phyloP scores from a whole-genome alignment of 2,329 filamentous ascomycete species.

The Penicillium concentricum region DNA sequence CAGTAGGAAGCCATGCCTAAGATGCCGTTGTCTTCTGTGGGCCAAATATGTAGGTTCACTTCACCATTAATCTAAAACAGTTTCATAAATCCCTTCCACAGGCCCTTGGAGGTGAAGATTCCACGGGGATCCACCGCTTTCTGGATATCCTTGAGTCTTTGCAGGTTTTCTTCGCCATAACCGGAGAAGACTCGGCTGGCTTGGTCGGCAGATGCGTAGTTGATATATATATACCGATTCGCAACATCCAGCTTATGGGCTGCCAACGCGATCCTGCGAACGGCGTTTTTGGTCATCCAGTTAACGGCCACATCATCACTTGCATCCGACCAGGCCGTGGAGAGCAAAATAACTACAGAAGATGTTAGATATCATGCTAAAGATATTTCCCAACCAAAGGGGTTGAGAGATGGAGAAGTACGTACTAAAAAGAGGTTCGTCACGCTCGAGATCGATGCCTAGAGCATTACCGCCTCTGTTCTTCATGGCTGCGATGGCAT shows the following conservation, averaged over 20 bases:
- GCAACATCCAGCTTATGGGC: constrained; percentile 25
- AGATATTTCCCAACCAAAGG: too few species aligned
- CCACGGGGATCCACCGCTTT: constrained; percentile 39
- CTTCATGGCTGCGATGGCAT: constrained; percentile 16
- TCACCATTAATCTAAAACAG: background rate
- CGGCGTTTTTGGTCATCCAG: constrained; percentile 11
- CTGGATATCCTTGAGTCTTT: constrained; percentile 32
- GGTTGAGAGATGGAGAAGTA: background rate
- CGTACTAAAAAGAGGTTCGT: constrained; percentile 15
- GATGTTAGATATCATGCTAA: background rate
- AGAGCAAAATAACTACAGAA: constrained; percentile 12
- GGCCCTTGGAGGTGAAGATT: constrained; percentile 30
- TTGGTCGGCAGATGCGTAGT: constrained; percentile 38
- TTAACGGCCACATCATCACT: constrained; percentile 7
- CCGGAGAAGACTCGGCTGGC: constrained; percentile 37
- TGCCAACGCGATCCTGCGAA: constrained; percentile 11
- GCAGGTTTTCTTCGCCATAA: constrained; percentile 38
- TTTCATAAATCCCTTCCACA: constrained; percentile 16
- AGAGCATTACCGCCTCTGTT: constrained; percentile 20
- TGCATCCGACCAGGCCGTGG: constrained; percentile 9
- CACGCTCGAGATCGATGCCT: constrained; percentile 15
- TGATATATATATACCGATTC: constrained; percentile 41
- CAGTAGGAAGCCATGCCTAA: too few species aligned
- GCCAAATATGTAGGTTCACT: background rate
- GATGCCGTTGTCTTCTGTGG: background rate